Evolutionary conservation across 345 rosid species (phyloP), one percentile per base, ranked within the genome.

Genomic region (Carallia brachiata): DNA sequence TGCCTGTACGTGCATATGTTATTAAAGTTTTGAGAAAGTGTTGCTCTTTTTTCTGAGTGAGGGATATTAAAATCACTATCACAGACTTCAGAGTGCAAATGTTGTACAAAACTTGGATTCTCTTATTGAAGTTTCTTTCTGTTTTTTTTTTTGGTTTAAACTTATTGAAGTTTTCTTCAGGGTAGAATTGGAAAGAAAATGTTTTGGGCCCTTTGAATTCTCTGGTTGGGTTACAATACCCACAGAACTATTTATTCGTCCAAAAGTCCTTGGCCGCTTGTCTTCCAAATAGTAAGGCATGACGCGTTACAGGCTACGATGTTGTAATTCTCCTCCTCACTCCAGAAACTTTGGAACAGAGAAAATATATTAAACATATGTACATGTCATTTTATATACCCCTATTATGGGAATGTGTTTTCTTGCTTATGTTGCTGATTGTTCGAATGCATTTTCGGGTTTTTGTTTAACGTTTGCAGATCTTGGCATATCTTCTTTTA

Each of bases 401-500:
- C 30, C 13, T 12, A 10, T 44, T 23, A 52, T 65, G 1, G 1
- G 13, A 39, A 8, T 39, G 18, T 3, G 15, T 68, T 65, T 27
- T 40, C 18, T 36, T 1, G 30, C 39, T 62, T 7, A 53, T 59
- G 5, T 8, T 73, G 55, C 28, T 52, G 9, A 30, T 54, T 40
- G 47, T 69, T 73, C 17, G 63, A 19, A 1, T 65, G 75, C 40
- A 64, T 9, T 40, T 40, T 13, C 48, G 36, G 19, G 40, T 31
- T 6, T 66, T 52, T 7, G 72, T 75, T 68, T 69, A 53, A 18
- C 70, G 62, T 36, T 63, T 71, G 79, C 86, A 91, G 98, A 64
- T 87, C 54, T 31, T 93, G 72, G 81, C 90, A n/a, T 93, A 91
- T 83, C 98, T 93, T 75, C 90, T 89, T 69, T 74, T 90, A 67